Base-by-base conservation (phyloP, 2,329 filamentous ascomycete species). In the Fusarium pseudonygamai region DNA sequence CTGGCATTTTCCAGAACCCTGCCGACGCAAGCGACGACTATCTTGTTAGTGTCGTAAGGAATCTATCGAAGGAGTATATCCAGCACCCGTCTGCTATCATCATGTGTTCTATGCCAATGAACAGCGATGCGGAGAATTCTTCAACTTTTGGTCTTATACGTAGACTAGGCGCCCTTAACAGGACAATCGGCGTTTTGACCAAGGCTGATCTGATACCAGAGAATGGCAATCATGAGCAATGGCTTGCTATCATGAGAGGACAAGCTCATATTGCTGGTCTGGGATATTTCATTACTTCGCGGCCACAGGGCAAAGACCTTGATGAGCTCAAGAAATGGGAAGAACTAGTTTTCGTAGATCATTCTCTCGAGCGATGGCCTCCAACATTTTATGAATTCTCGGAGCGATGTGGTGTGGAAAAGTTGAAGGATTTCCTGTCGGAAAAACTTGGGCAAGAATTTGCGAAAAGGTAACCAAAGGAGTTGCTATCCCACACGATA, bases 211-310 rank as follows among this genome's bases (percentile, higher is more conserved):
- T 93, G 1, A 82, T 95, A 0, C 87, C 90, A 0, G 79, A 82
- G 0, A 86, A 86, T 0, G 83, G 89, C 2, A 82, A 85, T 0
- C 78, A 83, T 34, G 74, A 81, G 0, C 90, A 91, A 63, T 93
- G 93, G 87, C 78, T 89, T 0, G 83, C 87, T 0, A 91, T 95
- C 62, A 85, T 97, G 9, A 83, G 85, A 0, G 89, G 90, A 0
- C 78, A 88, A 5, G 87, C 88, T 5, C 93, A 93, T 67, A 78
- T 79, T 0, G 87, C 95, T 0, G 91, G 91, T 0, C 86, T 93
- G n/a, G 93, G 93, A 0, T 97, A 96, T 77, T 97, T 92, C 69
- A 89, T 93, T 14, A 93, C 95, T 0, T 93, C 92, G 0, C 89
- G 92, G 3, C 91, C 92, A 7, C 87, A 88, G 34, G 83, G 82